Percentiles rank a stretch among this genome's conserved stretches.
Conservation (phyloP, 2,329 filamentous ascomycete genomes). For the Biscogniauxia sp. region DNA sequence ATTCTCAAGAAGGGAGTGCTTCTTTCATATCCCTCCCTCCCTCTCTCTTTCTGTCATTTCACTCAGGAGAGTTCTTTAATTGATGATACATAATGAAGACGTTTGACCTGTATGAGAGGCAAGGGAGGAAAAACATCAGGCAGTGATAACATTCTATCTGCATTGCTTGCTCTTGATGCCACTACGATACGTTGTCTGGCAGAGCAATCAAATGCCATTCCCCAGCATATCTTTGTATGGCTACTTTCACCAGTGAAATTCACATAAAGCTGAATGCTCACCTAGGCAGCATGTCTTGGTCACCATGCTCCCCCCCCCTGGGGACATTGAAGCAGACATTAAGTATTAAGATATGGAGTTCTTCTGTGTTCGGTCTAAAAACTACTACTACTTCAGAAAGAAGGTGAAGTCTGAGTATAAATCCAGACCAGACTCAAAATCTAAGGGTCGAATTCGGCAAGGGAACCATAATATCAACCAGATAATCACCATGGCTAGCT, state of each 20-base stretch:
- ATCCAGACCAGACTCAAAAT: neutral
- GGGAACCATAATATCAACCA: neutral
- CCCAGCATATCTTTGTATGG: neutral
- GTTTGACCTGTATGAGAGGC: neutral
- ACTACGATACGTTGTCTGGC: neutral
- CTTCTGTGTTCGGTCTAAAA: conserved; percentile 11
- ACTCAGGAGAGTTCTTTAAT: too few relatives aligned
- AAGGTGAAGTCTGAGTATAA: neutral
- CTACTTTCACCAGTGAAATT: neutral
- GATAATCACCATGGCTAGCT: neutral
- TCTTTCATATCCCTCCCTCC: too few relatives aligned
- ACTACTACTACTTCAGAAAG: conserved; percentile 4
- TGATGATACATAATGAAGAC: neutral
- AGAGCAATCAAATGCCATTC: neutral
- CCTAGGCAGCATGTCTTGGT: neutral
- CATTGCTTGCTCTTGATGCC: neutral
- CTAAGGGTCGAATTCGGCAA: neutral
- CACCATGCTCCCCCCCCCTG: neutral
- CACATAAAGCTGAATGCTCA: neutral
- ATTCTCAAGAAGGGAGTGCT: too few relatives aligned
- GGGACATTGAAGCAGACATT: too few relatives aligned
- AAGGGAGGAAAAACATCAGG: neutral
- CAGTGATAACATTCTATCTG: neutral
- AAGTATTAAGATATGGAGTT: conserved; percentile 11
- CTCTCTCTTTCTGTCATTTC: too few relatives aligned